Percentiles rank a stretch among this genome's conserved stretches.
phyloP scores from a whole-genome alignment of 169 alveolate genomes.

The Theileria orientalis region DNA sequence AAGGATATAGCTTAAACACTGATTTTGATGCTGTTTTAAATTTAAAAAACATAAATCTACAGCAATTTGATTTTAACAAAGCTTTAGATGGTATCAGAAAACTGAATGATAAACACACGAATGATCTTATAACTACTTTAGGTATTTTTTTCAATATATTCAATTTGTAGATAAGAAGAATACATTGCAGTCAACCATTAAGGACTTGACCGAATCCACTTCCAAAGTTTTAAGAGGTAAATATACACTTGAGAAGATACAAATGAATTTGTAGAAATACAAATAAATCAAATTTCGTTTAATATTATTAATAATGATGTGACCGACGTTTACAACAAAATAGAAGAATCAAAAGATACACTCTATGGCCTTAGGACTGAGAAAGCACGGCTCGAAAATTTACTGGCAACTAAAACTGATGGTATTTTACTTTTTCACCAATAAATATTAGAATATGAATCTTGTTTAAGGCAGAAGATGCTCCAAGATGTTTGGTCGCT shows the following conservation, averaged over 20 bases:
- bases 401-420: not conserved
- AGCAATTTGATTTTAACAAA: not conserved
- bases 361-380: conserved; percentile 11
- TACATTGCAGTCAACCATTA: conserved; percentile 9
- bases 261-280: conserved; percentile 21
- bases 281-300: conserved; percentile 18
- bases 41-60: not conserved
- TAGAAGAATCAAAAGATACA: conserved; percentile 13
- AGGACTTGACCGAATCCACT: conserved; percentile 8
- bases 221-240: not conserved
- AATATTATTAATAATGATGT: conserved; percentile 8
- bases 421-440: conserved; percentile 1
- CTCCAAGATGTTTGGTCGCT: not conserved
- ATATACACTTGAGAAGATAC: not conserved
- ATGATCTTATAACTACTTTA: not conserved
- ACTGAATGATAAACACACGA: not conserved
- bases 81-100: not conserved
- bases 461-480: not conserved
- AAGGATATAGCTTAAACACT: not conserved
- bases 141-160: conserved; percentile 6
- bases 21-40: not conserved
- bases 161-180: conserved; percentile 14
- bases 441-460: not conserved
- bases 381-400: not conserved
- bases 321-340: not conserved